These are phyloP conservation scores for Xerocomus spinulosus DNA, from an alignment of 768 basidiomycete genomes.

Conservation along the genomic window DNA sequence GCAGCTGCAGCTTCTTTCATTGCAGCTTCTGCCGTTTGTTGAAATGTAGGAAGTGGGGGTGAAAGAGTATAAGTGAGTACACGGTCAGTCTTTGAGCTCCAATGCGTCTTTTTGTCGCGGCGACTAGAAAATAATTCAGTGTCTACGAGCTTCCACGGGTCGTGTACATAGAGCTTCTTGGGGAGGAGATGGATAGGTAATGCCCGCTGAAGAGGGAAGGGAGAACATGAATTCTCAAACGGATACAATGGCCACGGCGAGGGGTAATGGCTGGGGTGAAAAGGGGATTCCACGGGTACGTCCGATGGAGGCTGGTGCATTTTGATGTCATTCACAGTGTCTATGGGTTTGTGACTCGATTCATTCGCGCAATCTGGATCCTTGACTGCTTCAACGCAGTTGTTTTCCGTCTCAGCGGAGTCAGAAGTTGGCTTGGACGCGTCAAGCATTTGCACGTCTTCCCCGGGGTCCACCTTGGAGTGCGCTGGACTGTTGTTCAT, in stretches of 20 bases:
- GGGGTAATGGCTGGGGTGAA: constrained; percentile 33
- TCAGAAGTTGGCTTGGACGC: neutral
- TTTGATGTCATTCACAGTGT: neutral
- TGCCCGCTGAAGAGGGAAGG: constrained; percentile 24
- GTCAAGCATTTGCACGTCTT: neutral
- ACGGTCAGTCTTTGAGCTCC: constrained; percentile 28
- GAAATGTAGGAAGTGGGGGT: constrained; percentile 8
- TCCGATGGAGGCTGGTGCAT: neutral
- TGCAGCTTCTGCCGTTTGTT: constrained; percentile 2
- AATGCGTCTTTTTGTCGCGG: constrained; percentile 3
- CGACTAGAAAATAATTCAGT: constrained; percentile 6
- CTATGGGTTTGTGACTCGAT: neutral
- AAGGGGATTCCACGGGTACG: constrained; percentile 15
- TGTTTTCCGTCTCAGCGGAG: neutral
- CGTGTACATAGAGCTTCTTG: constrained; percentile 40
- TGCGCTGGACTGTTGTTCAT: neutral
- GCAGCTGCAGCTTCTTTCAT: constrained; percentile 5
- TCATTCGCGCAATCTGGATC: neutral
- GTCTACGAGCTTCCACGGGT: constrained; percentile 33
- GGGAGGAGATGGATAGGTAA: constrained; percentile 37
- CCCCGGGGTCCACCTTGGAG: too few relatives aligned
- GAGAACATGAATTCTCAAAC: constrained; percentile 27
- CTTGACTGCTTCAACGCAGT: neutral
- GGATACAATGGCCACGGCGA: constrained; percentile 39
- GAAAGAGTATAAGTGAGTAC: constrained; percentile 28